Percentiles rank a stretch among this genome's conserved stretches.
phyloP scores from a whole-genome alignment of 805 yeast genomes.

The Kazachstania taianensis region DNA sequence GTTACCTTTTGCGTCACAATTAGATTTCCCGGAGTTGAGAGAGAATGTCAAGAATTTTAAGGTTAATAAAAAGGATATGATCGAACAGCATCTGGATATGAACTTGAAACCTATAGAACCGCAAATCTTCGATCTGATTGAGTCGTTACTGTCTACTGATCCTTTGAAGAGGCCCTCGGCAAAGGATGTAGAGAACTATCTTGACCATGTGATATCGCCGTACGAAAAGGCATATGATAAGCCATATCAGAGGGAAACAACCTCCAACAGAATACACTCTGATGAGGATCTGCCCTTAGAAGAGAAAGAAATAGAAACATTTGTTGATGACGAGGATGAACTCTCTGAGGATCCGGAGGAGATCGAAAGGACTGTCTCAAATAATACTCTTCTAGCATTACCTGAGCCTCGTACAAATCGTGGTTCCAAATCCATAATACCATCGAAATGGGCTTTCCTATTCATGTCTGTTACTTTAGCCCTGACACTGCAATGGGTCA shows the following conservation, averaged over 20 bases:
- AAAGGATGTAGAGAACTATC: slow-evolving; percentile 27
- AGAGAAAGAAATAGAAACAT: no score
- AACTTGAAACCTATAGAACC: slow-evolving; percentile 16
- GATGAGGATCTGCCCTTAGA: no score
- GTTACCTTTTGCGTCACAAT: slow-evolving; percentile 44
- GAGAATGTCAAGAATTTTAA: slow-evolving; percentile 27
- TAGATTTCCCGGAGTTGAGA: slow-evolving; percentile 24
- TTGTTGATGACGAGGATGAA: no score
- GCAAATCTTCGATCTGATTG: slow-evolving; percentile 32
- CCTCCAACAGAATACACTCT: no score
- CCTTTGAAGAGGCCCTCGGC: slow-evolving; percentile 37
- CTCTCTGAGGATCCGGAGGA: no score
- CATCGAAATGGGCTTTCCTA: no score
- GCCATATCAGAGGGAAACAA: no score
- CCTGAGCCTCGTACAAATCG: background rate
- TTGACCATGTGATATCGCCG: slow-evolving; percentile 15
- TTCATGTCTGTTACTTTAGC: no score
- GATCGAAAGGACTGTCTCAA: no score
- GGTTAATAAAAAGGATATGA: slow-evolving; percentile 12
- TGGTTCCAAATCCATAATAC: no score
- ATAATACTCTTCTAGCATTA: background rate
- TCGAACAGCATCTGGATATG: slow-evolving; percentile 13
- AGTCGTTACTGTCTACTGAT: slow-evolving; percentile 29
- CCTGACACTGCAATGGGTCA: no score
- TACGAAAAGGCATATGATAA: no score